Conservation (phyloP, 1,284 basidiomycete genomes). For the Mycena citricolor region DNA sequence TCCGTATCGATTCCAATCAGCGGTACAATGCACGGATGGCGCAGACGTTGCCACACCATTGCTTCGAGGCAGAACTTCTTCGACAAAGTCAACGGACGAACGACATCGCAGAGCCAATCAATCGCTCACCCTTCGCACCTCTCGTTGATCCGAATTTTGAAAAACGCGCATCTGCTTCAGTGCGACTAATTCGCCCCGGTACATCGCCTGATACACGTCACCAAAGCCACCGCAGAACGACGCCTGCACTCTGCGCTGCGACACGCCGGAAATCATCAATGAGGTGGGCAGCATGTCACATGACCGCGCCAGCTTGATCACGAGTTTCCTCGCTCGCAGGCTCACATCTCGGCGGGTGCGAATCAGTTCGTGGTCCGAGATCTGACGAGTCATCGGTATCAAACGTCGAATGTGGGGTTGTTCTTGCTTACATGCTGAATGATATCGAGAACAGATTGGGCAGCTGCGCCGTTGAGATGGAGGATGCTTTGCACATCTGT, state of each 20-base stretch:
- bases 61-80: constrained; percentile 27
- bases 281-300: constrained; percentile 20
- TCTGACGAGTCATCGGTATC: constrained; percentile 1
- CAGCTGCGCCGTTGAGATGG: constrained; percentile 5
- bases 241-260: constrained; percentile 5
- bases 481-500: constrained; percentile 1
- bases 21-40: constrained; percentile 23
- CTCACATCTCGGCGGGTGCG: constrained; percentile 6
- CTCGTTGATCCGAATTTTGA: neutral
- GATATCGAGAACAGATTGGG: constrained; percentile 11
- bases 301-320: constrained; percentile 9
- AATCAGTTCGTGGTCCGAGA: constrained; percentile 10
- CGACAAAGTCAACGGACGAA: neutral
- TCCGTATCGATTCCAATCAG: constrained; percentile 26
- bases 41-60: constrained; percentile 24
- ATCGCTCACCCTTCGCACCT: neutral
- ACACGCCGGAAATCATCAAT: constrained; percentile 19
- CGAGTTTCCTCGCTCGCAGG: constrained; percentile 6
- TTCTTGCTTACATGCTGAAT: constrained; percentile 7
- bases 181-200: constrained; percentile 15
- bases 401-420: neutral
- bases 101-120: neutral
- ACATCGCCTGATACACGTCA: constrained; percentile 16
- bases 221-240: constrained; percentile 19
- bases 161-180: constrained; percentile 22